A percentile compares a stretch with the other conserved stretches of the same genome.
Conservation (phyloP, 2,329 filamentous ascomycete species). For the Colletotrichum chrysophilum region DNA sequence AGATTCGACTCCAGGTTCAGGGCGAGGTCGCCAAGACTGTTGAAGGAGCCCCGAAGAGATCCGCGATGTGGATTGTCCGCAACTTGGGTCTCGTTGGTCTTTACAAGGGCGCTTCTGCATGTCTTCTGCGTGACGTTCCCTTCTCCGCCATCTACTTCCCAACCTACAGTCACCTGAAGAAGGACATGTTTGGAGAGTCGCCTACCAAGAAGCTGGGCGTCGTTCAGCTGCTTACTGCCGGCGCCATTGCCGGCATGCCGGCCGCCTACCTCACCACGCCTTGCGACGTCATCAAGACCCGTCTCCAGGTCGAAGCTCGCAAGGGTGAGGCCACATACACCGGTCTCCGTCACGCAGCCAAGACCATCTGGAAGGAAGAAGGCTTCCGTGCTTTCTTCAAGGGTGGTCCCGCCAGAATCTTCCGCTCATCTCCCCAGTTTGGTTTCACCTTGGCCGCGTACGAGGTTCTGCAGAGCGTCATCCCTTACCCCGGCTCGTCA, state of each 20-base stretch:
- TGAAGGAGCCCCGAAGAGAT: conserved; percentile 82
- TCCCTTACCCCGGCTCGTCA: conserved; percentile 77
- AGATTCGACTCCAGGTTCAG: conserved; percentile 97
- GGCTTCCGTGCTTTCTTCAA: conserved; percentile 98
- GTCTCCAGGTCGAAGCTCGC: conserved; percentile 94
- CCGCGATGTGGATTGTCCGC: conserved; percentile 96
- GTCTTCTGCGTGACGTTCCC: conserved; percentile 92
- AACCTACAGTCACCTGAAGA: conserved; percentile 92
- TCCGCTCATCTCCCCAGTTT: conserved; percentile 96
- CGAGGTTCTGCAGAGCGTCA: conserved; percentile 81
- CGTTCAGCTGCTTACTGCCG: conserved; percentile 88
- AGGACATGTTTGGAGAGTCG: conserved; percentile 90
- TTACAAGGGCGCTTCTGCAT: conserved; percentile 96
- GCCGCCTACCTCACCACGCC: conserved; percentile 95
- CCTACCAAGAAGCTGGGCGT: conserved; percentile 87
- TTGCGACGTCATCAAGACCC: conserved; percentile 98
- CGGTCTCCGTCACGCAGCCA: conserved; percentile 83
- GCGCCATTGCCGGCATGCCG: conserved; percentile 92
- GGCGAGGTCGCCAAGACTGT: conserved; percentile 91
- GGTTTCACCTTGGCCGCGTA: conserved; percentile 97
- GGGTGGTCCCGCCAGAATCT: conserved; percentile 91
- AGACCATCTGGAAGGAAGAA: conserved; percentile 86
- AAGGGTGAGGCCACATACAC: conserved; percentile 93
- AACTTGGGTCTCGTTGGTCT: conserved; percentile 93
- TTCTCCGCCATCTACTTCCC: conserved; percentile 99